Base-by-base conservation (phyloP, 73 alveolate genomes). In the Paramecium primaurelia region DNA sequence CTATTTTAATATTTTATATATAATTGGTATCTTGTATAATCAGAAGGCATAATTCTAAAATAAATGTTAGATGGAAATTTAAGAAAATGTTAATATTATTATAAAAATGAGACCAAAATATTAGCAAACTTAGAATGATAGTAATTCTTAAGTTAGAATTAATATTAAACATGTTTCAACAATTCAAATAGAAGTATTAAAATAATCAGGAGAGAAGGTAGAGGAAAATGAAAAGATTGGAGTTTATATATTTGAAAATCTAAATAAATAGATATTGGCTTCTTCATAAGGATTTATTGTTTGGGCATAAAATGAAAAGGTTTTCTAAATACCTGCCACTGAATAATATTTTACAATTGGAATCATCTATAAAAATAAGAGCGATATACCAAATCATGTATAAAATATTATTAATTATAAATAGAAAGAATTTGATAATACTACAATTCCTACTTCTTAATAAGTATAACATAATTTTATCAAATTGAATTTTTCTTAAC, bases 101-200 rank as follows among this genome's bases (percentile, higher is more conserved):
- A 54, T 54, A n/a, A 32, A 64, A 64, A 64, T 64, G 84, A 64
- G 47, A 64, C 84, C 84, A 64, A 64, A 64, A 64, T 64, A 64
- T 64, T 64, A 64, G 84, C 28, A 64, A 64, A 64, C 84, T 28
- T 64, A 34, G 28, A 64, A 64, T 64, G 84, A 64, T 64, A 64
- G 12, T n/a, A 64, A 64, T 18, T 25, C 84, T 64, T 20, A 64
- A 34, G 42, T 64, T 32, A 64, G 84, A 64, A 64, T 64, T 34
- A 64, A 64, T 64, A 64, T 64, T 14, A 64, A 64, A 64, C 28
- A 64, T 64, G 49, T 6, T 64, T 32, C 42, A 64, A 51, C 84
- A 32, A 64, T 64, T 64, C 84, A 26, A 32, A 64, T 64, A 4
- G 84, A 64, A 64, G 84, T 64, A 12, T n/a, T 64, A 1, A 64